These are phyloP conservation scores for Pseudogymnoascus sp. DNA, from an alignment of 2,329 filamentous ascomycete genomes.

Conservation along the genomic window DNA sequence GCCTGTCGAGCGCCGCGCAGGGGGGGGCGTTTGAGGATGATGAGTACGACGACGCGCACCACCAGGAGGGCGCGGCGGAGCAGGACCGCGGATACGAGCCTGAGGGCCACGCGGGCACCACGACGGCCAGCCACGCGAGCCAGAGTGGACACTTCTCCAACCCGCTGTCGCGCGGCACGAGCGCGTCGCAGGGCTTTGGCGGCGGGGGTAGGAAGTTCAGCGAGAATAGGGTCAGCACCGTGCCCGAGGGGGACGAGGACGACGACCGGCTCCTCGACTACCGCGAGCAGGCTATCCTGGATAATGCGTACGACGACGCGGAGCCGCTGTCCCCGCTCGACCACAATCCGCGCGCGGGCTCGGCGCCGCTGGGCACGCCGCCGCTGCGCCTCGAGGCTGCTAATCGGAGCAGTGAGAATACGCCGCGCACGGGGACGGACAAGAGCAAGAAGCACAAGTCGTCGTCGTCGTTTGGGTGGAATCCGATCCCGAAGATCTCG, in stretches of 20 bases:
- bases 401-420: constrained; percentile 67
- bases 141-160: constrained; percentile 70
- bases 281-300: constrained; percentile 40
- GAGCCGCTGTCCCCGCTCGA: constrained; percentile 53
- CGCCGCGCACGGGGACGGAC: constrained; percentile 57
- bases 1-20: constrained; percentile 39
- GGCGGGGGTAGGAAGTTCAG: constrained; percentile 45
- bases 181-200: constrained; percentile 28
- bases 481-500: constrained; percentile 88
- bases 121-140: constrained; percentile 60
- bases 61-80: constrained; percentile 52
- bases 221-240: constrained; percentile 81
- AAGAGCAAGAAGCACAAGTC: constrained; percentile 86
- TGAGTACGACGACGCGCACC: constrained; percentile 57
- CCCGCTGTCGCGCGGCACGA: constrained; percentile 40
- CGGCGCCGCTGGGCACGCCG: constrained; percentile 48
- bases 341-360: constrained; percentile 44
- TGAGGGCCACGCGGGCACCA: constrained; percentile 69
- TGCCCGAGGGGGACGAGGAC: constrained; percentile 75
- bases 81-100: constrained; percentile 73
- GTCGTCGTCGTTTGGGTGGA: constrained; percentile 65
- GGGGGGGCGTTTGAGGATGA: constrained; percentile 47
- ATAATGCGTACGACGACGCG: constrained; percentile 49
- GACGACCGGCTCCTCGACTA: constrained; percentile 46
- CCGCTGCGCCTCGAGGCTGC: constrained; percentile 39